Percentiles rank a stretch among this genome's conserved stretches.
Evolutionary conservation across 2,329 filamentous ascomycete genomes (phyloP).

Genomic region (Cordyceps militaris): DNA sequence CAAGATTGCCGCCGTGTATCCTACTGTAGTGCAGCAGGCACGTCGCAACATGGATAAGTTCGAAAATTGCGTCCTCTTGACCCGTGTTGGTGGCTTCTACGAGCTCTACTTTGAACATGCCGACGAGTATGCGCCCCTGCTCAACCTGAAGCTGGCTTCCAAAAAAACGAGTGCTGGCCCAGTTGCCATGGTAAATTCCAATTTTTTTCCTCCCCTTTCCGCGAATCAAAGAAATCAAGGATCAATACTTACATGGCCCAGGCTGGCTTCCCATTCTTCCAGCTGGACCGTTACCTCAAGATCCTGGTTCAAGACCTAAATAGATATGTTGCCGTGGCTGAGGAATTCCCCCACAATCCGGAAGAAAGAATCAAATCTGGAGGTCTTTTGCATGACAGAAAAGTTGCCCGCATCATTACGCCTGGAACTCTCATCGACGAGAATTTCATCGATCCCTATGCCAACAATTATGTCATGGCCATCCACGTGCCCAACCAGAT

Average conservation of each 20-base stretch:
- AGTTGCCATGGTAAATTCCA: constrained; percentile 68
- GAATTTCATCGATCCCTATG: constrained; percentile 89
- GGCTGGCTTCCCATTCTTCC: constrained; percentile 90
- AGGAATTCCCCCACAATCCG: constrained; percentile 76
- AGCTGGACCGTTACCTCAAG: constrained; percentile 89
- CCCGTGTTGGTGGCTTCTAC: constrained; percentile 91
- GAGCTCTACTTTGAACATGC: constrained; percentile 97
- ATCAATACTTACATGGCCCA: constrained; percentile 26
- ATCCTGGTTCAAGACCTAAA: constrained; percentile 84
- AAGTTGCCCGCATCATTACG: constrained; percentile 80
- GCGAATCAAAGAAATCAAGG: too few relatives aligned
- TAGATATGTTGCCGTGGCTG: constrained; percentile 86
- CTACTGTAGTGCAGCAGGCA: constrained; percentile 82
- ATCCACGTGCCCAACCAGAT: constrained; percentile 50
- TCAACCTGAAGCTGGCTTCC: constrained; percentile 79
- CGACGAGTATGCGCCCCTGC: constrained; percentile 74
- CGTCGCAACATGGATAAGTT: constrained; percentile 86
- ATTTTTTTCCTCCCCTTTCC: constrained; percentile 10
- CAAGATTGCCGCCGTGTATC: constrained; percentile 54
- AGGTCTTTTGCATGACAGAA: constrained; percentile 76
- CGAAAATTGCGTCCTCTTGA: constrained; percentile 82
- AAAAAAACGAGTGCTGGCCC: constrained; percentile 73
- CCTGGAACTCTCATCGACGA: constrained; percentile 96
- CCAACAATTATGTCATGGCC: constrained; percentile 87
- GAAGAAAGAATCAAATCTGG: constrained; percentile 65